Evolutionary conservation across 176 grass and related monocot species (phyloP), one percentile per base, ranked within the genome.

Genomic region (Secale cereale): DNA sequence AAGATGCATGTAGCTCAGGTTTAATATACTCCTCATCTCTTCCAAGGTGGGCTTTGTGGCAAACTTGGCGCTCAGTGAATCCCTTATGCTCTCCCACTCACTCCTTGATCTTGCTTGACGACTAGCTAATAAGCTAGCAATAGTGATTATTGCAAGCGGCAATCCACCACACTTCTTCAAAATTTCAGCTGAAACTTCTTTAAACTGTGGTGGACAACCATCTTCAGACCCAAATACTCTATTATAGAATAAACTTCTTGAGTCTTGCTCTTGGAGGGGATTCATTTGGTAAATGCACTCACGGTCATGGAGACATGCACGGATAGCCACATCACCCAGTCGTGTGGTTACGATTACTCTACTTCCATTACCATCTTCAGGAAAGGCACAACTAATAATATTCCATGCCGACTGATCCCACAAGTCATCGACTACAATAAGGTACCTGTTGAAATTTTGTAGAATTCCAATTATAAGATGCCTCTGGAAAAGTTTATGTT

Each of bases 11-110:
- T 68, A 68, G 65, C 65, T 68, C 7, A 68, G 65, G 31, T 68
- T 68, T 68, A 68, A 36, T 36, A 68, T 68, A 68, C 65, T 68
- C 65, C 31, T 68, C 65, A 68, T 68, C 32, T 36, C 65, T 68
- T 68, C 65, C 65, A 68, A 68, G 31, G 17, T 68, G 31, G 65
- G 65, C 3, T 68, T 68, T 68, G 30, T 33, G 17, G 65, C 65
- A 68, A 68, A 68, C 65, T 68, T 68, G 8, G 65, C 3, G 17
- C 65, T 11, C 17, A 68, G 31, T 22, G 65, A 68, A 68, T 68
- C 3, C 65, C 30, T 36, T 68, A 68, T 36, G 65, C 31, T 17
- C 31, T 69, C 66, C 66, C 66, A 69, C 66, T 37, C 66, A 37
- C 20, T 69, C 9, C 19, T 69, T 37, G 32, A 36, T 37, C 32